A percentile compares a stretch with the other conserved stretches of the same genome.
Evolutionary conservation across 306 rosid genomes (phyloP).

Genomic region (Casuarina equisetifolia): DNA sequence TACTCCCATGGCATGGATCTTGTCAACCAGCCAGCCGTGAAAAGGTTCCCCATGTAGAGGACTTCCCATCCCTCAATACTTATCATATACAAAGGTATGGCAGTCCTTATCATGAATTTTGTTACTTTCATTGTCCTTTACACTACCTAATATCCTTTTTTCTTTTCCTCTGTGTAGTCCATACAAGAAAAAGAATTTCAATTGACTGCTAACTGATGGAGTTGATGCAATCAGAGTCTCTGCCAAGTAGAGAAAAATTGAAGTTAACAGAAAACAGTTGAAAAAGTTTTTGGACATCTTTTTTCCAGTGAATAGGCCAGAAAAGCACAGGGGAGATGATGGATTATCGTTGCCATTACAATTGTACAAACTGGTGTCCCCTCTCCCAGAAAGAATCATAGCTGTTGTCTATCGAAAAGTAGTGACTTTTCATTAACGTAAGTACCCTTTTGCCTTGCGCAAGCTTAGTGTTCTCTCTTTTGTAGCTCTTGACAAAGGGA

Average conservation of each 20-base stretch:
- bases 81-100: slow-evolving; percentile 19
- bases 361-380: not conserved
- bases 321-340: not conserved
- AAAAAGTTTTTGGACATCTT: not conserved
- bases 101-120: not conserved
- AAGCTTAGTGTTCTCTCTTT: not conserved
- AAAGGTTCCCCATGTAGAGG: not conserved
- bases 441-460: not conserved
- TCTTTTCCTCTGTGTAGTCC: slow-evolving; percentile 20
- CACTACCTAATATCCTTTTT: not conserved
- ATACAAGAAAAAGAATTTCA: slow-evolving; percentile 4
- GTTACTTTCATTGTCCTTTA: not conserved
- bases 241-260: slow-evolving; percentile 7
- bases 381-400: not conserved
- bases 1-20: slow-evolving; percentile 1
- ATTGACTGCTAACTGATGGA: slow-evolving; percentile 1
- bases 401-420: not conserved
- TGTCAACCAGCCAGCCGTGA: not conserved
- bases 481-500: not conserved
- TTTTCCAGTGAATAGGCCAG: not conserved
- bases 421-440: not conserved
- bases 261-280: not conserved
- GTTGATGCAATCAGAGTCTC: not conserved
- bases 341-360: not conserved
- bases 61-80: slow-evolving; percentile 27